Percentiles rank a stretch among this genome's conserved stretches.
Conservation (phyloP, 768 basidiomycete species). For the Tylopilus rubrobrunneus region DNA sequence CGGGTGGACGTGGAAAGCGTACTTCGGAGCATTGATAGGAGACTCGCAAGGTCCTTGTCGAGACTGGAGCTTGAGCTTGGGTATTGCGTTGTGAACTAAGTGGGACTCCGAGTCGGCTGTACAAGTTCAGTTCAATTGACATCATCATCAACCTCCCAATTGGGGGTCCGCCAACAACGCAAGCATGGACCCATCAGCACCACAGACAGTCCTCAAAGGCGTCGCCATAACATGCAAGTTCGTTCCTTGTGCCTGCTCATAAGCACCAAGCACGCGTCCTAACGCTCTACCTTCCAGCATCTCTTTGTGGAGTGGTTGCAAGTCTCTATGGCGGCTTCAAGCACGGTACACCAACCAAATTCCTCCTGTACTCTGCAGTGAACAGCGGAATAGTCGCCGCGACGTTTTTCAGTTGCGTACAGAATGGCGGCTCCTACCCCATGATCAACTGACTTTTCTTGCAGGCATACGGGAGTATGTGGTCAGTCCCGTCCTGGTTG, state of each 20-base stretch:
- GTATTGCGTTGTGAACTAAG: no score
- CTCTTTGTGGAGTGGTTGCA: conserved; percentile 45
- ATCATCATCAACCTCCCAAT: not conserved
- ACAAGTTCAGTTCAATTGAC: no score
- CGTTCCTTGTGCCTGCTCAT: conserved; percentile 36
- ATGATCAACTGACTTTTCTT: not conserved
- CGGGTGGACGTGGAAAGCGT: not conserved
- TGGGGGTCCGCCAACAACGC: not conserved
- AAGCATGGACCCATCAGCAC: conserved; percentile 30
- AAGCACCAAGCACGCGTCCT: conserved; percentile 17
- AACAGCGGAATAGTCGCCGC: conserved; percentile 71
- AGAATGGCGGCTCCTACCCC: not conserved
- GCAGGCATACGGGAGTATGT: conserved; percentile 73
- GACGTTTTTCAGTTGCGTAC: conserved; percentile 71
- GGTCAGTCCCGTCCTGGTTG: conserved; percentile 59
- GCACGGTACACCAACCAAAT: conserved; percentile 43
- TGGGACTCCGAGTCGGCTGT: no score
- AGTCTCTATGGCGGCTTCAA: conserved; percentile 45
- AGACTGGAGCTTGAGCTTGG: not conserved
- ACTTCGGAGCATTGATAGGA: conserved; percentile 15
- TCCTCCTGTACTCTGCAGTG: conserved; percentile 58
- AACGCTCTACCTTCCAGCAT: conserved; percentile 46
- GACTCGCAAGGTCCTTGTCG: not conserved
- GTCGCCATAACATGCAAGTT: conserved; percentile 76
- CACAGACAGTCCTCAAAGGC: conserved; percentile 50